phyloP scores from a whole-genome alignment of 352 stramenopile genomes.

The Pythium pyrilobum region DNA sequence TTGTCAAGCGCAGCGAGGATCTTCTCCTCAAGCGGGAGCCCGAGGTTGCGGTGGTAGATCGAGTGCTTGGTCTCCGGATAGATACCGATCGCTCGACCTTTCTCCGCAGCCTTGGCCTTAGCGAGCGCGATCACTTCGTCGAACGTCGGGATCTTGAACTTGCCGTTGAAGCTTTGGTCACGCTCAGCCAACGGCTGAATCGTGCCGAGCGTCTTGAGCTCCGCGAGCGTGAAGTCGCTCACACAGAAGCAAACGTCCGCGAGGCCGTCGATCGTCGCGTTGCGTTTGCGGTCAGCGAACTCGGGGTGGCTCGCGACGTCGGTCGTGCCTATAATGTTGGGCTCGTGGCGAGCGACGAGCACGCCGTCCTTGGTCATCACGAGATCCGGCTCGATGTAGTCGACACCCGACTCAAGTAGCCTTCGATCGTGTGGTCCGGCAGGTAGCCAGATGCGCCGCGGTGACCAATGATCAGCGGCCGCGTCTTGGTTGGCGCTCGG shows the following conservation, averaged over 20 bases:
- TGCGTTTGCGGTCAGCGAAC: slow-evolving; percentile 61
- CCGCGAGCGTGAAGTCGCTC: slow-evolving; percentile 88
- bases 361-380: slow-evolving; percentile 81
- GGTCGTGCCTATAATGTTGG: slow-evolving; percentile 88
- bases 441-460: slow-evolving; percentile 86
- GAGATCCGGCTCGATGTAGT: slow-evolving; percentile 92
- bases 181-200: slow-evolving; percentile 76
- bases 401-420: slow-evolving; percentile 88
- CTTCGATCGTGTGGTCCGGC: slow-evolving; percentile 86
- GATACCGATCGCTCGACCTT: slow-evolving; percentile 65
- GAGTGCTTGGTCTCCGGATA: slow-evolving; percentile 89
- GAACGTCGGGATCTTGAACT: slow-evolving; percentile 88
- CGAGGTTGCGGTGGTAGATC: slow-evolving; percentile 62
- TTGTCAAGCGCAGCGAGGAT: slow-evolving; percentile 64
- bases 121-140: slow-evolving; percentile 85
- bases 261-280: slow-evolving; percentile 50
- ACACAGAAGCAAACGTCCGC: slow-evolving; percentile 76
- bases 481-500: slow-evolving; percentile 23
- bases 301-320: slow-evolving; percentile 75
- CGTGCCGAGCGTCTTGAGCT: slow-evolving; percentile 85
- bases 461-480: slow-evolving; percentile 71
- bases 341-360: slow-evolving; percentile 82
- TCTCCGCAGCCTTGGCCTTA: slow-evolving; percentile 51
- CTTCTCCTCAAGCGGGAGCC: slow-evolving; percentile 71
- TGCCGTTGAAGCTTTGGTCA: slow-evolving; percentile 72